Percentiles rank a stretch among this genome's conserved stretches.
phyloP scores from a whole-genome alignment of 2,329 filamentous ascomycete species.

The Ophiostoma triangulosporum region DNA sequence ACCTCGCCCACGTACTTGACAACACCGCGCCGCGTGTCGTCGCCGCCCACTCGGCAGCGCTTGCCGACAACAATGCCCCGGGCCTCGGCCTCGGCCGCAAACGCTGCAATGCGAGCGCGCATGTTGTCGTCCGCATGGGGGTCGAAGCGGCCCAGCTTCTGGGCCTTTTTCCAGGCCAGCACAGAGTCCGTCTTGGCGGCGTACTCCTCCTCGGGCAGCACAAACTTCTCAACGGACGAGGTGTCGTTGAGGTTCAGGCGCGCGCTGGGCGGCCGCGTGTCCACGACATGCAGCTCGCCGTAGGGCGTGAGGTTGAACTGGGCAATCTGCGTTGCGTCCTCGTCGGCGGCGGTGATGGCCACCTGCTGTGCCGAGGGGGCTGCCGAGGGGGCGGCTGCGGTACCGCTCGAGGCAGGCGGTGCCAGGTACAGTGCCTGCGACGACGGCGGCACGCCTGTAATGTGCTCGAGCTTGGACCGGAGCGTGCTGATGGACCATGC shows the following conservation, averaged over 20 bases:
- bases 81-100: constrained; percentile 54
- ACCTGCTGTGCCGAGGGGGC: constrained; percentile 44
- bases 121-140: constrained; percentile 65
- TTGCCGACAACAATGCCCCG: constrained; percentile 52
- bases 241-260: constrained; percentile 73
- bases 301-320: constrained; percentile 57
- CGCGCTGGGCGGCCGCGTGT: constrained; percentile 62
- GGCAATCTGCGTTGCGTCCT: constrained; percentile 53
- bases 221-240: constrained; percentile 74
- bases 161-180: constrained; percentile 86
- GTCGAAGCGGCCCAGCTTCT: constrained; percentile 93
- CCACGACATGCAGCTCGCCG: constrained; percentile 66
- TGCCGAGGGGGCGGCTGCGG: constrained; percentile 22
- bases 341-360: constrained; percentile 48
- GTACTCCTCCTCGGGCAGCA: constrained; percentile 76
- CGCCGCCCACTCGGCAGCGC: constrained; percentile 51
- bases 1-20: constrained; percentile 62
- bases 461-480: constrained; percentile 77
- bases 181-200: constrained; percentile 78
- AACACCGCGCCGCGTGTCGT: constrained; percentile 56
- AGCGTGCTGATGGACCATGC: constrained; percentile 80
- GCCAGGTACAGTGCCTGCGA: constrained; percentile 66
- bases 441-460: constrained; percentile 79
- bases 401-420: constrained; percentile 20
- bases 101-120: constrained; percentile 55